phyloP scores from a whole-genome alignment of 163 green algal species.

The Scenedesmus sp. region DNA sequence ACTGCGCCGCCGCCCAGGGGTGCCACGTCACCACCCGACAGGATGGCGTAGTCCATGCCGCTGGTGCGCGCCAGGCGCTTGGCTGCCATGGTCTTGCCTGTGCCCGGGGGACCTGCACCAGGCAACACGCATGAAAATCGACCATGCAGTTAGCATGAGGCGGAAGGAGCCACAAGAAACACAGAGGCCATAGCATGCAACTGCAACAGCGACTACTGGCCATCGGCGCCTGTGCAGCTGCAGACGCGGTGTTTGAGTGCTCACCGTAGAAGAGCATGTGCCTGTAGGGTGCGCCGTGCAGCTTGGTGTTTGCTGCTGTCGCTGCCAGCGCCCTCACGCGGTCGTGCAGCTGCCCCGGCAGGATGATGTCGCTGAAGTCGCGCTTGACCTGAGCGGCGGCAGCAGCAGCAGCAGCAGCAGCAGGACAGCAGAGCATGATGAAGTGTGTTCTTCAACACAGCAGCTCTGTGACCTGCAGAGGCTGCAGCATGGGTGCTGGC shows the following conservation, averaged over 20 bases:
- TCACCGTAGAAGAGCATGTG: slow-evolving; percentile 99
- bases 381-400: slow-evolving; percentile 64
- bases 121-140: neutral
- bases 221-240: neutral
- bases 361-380: slow-evolving; percentile 95
- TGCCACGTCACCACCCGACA: slow-evolving; percentile 97
- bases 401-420: neutral
- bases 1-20: slow-evolving; percentile 93
- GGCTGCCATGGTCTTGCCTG: slow-evolving; percentile 98
- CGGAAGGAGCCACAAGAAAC: neutral
- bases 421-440: neutral
- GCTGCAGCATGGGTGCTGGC: too few relatives aligned
- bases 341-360: slow-evolving; percentile 76
- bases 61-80: slow-evolving; percentile 95
- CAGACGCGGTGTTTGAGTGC: neutral
- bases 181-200: neutral
- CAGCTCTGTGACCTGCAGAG: neutral
- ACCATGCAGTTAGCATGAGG: neutral
- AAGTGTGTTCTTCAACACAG: too few relatives aligned
- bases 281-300: slow-evolving; percentile 95
- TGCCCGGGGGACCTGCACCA: slow-evolving; percentile 83
- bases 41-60: slow-evolving; percentile 99
- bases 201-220: neutral
- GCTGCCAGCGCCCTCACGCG: slow-evolving; percentile 86
- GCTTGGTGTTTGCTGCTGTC: slow-evolving; percentile 94